phyloP scores from a whole-genome alignment of 768 basidiomycete species.

The Boletus sp. region DNA sequence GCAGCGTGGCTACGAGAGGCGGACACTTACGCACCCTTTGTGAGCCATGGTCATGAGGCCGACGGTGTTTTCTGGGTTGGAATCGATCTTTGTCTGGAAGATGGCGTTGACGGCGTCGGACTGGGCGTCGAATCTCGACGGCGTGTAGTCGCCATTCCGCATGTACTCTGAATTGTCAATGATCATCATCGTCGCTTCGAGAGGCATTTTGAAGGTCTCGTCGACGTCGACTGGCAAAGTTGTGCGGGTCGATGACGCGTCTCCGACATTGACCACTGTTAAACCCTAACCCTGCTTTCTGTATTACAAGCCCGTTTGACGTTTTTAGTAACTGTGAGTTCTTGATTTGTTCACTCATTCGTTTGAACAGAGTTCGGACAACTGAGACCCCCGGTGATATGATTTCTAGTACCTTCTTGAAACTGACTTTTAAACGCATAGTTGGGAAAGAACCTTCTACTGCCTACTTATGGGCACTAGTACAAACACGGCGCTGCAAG shows the following conservation, averaged over 20 bases:
- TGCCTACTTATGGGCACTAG: not conserved
- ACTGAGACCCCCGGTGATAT: too few species aligned
- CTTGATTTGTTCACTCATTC: too few species aligned
- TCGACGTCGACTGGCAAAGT: slow-evolving; percentile 13
- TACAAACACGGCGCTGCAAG: not conserved
- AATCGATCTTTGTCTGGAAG: slow-evolving; percentile 90
- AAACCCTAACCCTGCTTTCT: slow-evolving; percentile 21
- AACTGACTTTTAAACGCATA: too few species aligned
- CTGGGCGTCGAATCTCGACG: slow-evolving; percentile 88
- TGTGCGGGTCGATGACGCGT: slow-evolving; percentile 28
- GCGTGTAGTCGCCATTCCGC: slow-evolving; percentile 90
- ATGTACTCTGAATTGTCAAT: slow-evolving; percentile 98
- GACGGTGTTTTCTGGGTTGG: slow-evolving; percentile 97
- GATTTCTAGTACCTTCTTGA: too few species aligned
- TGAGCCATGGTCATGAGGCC: slow-evolving; percentile 99
- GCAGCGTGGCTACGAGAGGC: not conserved
- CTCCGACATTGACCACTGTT: slow-evolving; percentile 15
- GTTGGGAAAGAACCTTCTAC: not conserved
- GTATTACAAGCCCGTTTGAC: too few species aligned
- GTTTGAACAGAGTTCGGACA: too few species aligned
- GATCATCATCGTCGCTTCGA: slow-evolving; percentile 97
- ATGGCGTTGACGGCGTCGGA: slow-evolving; percentile 86
- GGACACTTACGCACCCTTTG: slow-evolving; percentile 65
- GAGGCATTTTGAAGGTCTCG: slow-evolving; percentile 63
- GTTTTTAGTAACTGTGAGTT: too few species aligned